Evolutionary conservation across 75 land plant species (phyloP).

Genomic region (Isoetes taiwanensis): DNA sequence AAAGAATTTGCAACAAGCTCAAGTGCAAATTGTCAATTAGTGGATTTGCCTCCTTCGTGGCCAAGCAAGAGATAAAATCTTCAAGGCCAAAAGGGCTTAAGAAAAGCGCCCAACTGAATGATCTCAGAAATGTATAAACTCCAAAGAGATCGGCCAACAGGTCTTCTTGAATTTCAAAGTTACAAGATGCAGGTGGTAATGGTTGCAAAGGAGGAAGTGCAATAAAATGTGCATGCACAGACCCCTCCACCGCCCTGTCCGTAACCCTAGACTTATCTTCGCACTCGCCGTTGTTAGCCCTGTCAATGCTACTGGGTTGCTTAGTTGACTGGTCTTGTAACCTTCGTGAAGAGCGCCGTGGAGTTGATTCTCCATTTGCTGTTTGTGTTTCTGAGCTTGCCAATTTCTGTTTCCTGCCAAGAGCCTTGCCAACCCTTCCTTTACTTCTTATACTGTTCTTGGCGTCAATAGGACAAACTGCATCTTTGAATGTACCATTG

Average conservation of each 20-base stretch:
- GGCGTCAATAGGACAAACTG: too few relatives aligned
- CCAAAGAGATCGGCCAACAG: constrained; percentile 46
- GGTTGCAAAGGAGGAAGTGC: constrained; percentile 3
- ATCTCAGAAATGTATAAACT: constrained; percentile 61
- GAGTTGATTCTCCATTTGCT: neutral
- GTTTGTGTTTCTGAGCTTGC: neutral
- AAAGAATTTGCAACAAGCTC: constrained; percentile 47
- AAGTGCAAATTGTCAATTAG: constrained; percentile 64
- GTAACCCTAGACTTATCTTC: neutral
- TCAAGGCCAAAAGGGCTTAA: constrained; percentile 70
- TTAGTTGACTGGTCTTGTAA: neutral
- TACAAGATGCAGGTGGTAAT: constrained; percentile 55
- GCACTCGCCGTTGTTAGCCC: neutral
- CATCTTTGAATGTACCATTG: too few relatives aligned
- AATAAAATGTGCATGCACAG: neutral
- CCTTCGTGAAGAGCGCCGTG: neutral
- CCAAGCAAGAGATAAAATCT: constrained; percentile 53
- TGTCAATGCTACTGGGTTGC: neutral
- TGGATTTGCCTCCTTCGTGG: constrained; percentile 31
- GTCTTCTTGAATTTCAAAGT: constrained; percentile 35
- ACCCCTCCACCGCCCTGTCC: neutral
- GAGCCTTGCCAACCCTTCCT: neutral
- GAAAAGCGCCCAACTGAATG: constrained; percentile 59
- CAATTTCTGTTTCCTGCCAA: neutral
- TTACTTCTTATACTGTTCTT: too few relatives aligned